phyloP scores from a whole-genome alignment of 176 grass and related monocot species.

The Phragmites australis region DNA sequence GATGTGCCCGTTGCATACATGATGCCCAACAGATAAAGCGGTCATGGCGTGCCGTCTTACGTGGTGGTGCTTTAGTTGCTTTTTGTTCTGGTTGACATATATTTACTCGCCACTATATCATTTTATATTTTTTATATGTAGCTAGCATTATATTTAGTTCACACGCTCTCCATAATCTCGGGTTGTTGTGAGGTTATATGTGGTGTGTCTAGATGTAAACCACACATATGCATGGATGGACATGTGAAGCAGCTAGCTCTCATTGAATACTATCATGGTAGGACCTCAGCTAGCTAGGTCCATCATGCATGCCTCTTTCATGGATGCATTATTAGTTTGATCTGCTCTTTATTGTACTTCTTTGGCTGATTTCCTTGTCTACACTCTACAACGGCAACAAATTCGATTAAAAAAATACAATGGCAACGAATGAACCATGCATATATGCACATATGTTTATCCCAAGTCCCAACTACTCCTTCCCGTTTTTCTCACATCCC shows the following conservation, averaged over 20 bases:
- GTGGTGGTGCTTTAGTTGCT: conserved; percentile 18
- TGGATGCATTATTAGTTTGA: neutral
- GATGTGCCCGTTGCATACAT: no score
- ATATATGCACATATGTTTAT: no score
- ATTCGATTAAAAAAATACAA: no score
- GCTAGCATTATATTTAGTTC: neutral
- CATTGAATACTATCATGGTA: neutral
- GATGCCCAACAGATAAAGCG: neutral
- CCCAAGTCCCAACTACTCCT: no score
- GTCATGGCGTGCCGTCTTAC: neutral
- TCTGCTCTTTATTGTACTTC: conserved; percentile 5
- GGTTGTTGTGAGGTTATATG: neutral
- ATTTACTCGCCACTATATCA: neutral
- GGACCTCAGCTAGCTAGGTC: neutral
- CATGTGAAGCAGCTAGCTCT: neutral
- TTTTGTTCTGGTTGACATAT: conserved; percentile 22
- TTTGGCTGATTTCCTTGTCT: conserved; percentile 27
- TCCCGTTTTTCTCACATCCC: no score
- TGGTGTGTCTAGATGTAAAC: neutral
- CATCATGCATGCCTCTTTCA: neutral
- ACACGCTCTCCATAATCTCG: neutral
- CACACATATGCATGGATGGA: neutral
- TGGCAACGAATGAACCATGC: neutral
- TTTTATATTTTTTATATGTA: neutral
- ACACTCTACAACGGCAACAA: neutral